These are phyloP conservation scores for Rhododendron williamsianum DNA, from an alignment of 148 eudicot genomes.

Conservation along the genomic window DNA sequence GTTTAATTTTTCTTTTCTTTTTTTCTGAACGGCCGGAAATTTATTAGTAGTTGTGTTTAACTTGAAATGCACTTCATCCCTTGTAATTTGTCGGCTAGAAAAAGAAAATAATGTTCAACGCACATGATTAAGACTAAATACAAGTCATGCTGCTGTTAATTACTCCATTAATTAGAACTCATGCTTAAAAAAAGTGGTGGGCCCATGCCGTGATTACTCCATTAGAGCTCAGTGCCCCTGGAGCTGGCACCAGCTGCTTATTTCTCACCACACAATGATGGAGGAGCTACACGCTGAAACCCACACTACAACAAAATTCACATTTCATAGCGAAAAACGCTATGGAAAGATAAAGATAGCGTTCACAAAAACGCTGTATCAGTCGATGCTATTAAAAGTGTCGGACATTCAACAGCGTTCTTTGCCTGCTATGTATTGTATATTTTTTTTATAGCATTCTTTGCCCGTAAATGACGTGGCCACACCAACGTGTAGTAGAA, in stretches of 20 bases:
- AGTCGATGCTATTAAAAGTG: too few relatives aligned
- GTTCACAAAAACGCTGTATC: too few relatives aligned
- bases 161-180: background rate
- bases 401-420: too few relatives aligned
- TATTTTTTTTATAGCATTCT: too few relatives aligned
- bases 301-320: background rate
- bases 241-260: background rate
- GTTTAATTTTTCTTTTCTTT: background rate
- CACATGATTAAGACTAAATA: background rate
- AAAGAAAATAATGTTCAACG: background rate
- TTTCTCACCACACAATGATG: background rate
- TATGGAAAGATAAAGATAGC: too few relatives aligned
- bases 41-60: background rate
- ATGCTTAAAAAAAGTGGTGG: too few relatives aligned
- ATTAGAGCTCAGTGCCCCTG: background rate
- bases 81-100: background rate
- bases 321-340: too few relatives aligned
- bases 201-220: too few relatives aligned
- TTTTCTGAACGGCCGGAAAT: too few relatives aligned
- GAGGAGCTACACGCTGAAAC: background rate
- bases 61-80: constrained; percentile 1
- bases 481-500: background rate
- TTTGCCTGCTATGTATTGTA: too few relatives aligned
- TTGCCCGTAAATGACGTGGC: too few relatives aligned
- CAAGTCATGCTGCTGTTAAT: background rate